Evolutionary conservation across 2,329 filamentous ascomycete genomes (phyloP).

Genomic region (Xylariales sp.): DNA sequence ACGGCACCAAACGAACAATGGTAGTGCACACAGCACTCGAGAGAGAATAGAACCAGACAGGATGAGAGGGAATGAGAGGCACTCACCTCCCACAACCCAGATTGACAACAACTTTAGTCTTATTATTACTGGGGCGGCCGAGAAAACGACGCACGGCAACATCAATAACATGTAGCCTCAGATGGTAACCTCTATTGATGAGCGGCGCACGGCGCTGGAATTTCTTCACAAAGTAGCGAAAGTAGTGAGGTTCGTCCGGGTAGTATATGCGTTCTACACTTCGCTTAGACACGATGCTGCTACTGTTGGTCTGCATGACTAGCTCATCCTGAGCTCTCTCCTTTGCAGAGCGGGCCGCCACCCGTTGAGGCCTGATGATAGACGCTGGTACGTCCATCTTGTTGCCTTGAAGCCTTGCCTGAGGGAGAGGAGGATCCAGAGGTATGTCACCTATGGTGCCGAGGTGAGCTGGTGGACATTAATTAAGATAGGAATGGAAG

Average conservation of each 20-base stretch:
- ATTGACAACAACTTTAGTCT: slow-evolving; percentile 82
- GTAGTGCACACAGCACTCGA: background rate
- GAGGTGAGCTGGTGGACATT: background rate
- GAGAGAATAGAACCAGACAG: slow-evolving; percentile 6
- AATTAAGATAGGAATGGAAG: background rate
- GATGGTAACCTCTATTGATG: slow-evolving; percentile 90
- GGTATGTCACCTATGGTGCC: background rate
- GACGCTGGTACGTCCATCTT: slow-evolving; percentile 37
- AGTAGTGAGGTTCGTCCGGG: slow-evolving; percentile 81
- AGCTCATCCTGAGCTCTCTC: slow-evolving; percentile 58
- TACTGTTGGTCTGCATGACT: slow-evolving; percentile 83
- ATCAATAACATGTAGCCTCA: slow-evolving; percentile 86
- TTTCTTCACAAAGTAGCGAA: slow-evolving; percentile 87
- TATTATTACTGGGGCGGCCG: slow-evolving; percentile 60
- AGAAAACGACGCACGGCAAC: slow-evolving; percentile 79
- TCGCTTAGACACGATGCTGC: slow-evolving; percentile 90
- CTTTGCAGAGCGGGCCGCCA: slow-evolving; percentile 40
- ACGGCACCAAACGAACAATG: background rate
- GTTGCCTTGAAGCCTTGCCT: background rate
- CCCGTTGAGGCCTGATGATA: slow-evolving; percentile 27
- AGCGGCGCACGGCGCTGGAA: slow-evolving; percentile 85
- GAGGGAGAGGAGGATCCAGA: background rate
- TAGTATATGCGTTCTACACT: slow-evolving; percentile 93
- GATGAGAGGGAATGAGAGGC: slow-evolving; percentile 20
- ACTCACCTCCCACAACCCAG: slow-evolving; percentile 89